Conservation (phyloP, 2,329 filamentous ascomycete species). For the Pseudocercospora musae region DNA sequence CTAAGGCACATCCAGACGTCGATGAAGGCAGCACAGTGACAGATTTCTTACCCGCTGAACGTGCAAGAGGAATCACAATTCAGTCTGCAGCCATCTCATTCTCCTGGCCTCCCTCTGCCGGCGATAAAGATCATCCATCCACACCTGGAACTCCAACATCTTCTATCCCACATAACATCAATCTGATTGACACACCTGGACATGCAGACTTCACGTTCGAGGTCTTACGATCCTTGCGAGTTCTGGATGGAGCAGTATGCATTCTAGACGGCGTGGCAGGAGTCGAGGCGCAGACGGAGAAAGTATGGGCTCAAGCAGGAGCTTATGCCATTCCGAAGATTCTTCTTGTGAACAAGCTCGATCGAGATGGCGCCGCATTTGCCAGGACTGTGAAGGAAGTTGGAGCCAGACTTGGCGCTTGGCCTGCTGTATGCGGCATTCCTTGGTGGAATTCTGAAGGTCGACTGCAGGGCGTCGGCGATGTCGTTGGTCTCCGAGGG, state of each 20-base stretch:
- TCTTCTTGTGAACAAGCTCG: conserved; percentile 80
- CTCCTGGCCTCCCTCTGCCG: conserved; percentile 69
- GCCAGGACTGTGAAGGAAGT: conserved; percentile 82
- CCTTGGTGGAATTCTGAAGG: conserved; percentile 82
- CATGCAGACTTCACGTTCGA: conserved; percentile 98
- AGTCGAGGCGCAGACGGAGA: conserved; percentile 94
- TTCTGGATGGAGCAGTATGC: conserved; percentile 87
- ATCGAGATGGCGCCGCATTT: conserved; percentile 79
- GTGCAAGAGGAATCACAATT: conserved; percentile 91
- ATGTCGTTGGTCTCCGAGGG: conserved; percentile 72
- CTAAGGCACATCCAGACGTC: conserved; percentile 59
- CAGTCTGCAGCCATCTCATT: conserved; percentile 97
- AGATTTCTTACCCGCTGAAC: conserved; percentile 90
- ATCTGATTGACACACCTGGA: conserved; percentile 92
- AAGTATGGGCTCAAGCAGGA: conserved; percentile 89
- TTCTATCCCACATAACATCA: conserved; percentile 65
- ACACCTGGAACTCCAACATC: conserved; percentile 44
- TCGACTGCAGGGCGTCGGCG: conserved; percentile 76
- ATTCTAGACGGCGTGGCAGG: conserved; percentile 90
- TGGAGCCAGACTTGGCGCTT: conserved; percentile 71
- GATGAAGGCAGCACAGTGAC: conserved; percentile 96
- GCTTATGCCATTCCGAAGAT: conserved; percentile 80
- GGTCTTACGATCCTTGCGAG: conserved; percentile 82
- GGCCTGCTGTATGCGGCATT: conserved; percentile 90
- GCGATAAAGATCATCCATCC: conserved; percentile 27